These are phyloP conservation scores for Linanthus parryae DNA, from an alignment of 148 eudicot genomes.

Conservation along the genomic window DNA sequence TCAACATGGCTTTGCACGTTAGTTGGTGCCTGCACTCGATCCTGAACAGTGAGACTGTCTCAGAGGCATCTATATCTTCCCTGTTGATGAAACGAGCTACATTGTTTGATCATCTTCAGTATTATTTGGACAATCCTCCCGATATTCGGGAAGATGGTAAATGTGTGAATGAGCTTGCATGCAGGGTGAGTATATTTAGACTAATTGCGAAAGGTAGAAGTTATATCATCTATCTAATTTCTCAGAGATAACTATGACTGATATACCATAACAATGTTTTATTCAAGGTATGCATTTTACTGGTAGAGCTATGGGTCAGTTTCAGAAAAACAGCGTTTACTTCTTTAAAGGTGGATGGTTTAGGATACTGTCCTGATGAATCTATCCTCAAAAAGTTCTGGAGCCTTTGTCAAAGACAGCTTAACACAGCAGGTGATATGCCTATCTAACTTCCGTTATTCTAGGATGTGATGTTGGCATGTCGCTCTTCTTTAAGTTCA, in stretches of 20 bases:
- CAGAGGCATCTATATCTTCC: conserved; percentile 50
- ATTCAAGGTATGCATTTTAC: conserved; percentile 62
- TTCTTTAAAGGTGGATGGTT: conserved; percentile 53
- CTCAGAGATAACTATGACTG: not conserved
- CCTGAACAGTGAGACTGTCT: conserved; percentile 52
- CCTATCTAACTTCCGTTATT: not conserved
- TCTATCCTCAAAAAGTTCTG: conserved; percentile 62
- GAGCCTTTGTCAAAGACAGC: conserved; percentile 76
- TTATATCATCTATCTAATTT: not conserved
- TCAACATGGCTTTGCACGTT: conserved; percentile 84
- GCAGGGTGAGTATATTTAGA: conserved; percentile 53
- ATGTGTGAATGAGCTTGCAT: conserved; percentile 53
- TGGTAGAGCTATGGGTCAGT: conserved; percentile 72
- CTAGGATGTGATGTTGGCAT: no score
- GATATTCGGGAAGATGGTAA: conserved; percentile 35
- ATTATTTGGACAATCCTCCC: conserved; percentile 36
- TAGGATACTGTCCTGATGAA: conserved; percentile 63
- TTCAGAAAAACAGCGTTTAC: conserved; percentile 67
- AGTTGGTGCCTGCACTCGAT: conserved; percentile 61
- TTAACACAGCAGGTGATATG: conserved; percentile 53
- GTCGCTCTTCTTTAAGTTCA: no score
- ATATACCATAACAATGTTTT: conserved; percentile 14
- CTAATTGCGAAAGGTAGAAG: not conserved
- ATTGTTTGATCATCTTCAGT: conserved; percentile 57
- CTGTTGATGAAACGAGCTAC: conserved; percentile 61